Conservation (phyloP, 129 eudicot species). For the Flaveria brownii region DNA sequence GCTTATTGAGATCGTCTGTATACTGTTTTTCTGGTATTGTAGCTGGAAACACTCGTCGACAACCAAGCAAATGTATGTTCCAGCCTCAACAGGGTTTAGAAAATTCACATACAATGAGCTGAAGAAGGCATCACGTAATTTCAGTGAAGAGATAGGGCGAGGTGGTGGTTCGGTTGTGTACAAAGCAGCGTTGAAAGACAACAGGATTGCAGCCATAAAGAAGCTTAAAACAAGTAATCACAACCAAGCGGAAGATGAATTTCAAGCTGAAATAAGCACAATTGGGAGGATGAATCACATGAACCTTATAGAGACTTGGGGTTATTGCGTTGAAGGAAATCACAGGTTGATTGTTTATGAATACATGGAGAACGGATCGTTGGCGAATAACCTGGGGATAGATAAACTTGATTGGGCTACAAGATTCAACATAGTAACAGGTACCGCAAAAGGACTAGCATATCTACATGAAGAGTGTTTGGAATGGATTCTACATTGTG, state of each 20-base stretch:
- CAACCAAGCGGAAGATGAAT: constrained; percentile 32
- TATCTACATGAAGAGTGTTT: constrained; percentile 31
- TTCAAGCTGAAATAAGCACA: constrained; percentile 39
- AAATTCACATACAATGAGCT: constrained; percentile 33
- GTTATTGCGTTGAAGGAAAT: constrained; percentile 33
- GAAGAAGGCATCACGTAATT: constrained; percentile 30
- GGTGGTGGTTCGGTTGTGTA: constrained; percentile 40
- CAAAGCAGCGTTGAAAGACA: constrained; percentile 33
- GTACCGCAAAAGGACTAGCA: constrained; percentile 30
- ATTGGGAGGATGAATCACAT: constrained; percentile 39
- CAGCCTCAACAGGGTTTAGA: constrained; percentile 32
- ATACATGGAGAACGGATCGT: constrained; percentile 36
- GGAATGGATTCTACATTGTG: constrained; percentile 33
- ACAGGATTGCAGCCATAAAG: constrained; percentile 40
- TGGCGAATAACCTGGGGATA: constrained; percentile 17
- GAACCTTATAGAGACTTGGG: constrained; percentile 38
- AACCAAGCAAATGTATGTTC: constrained; percentile 27
- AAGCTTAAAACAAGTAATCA: constrained; percentile 19
- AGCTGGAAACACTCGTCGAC: constrained; percentile 8
- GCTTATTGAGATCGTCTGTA: constrained; percentile 17
- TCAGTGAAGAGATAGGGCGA: constrained; percentile 47
- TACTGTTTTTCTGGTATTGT: constrained; percentile 21
- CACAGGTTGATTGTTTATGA: constrained; percentile 34
- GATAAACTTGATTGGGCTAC: constrained; percentile 28
- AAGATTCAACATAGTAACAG: constrained; percentile 11